Evolutionary conservation across 106 monocot species (phyloP).

Genomic region (Acanthochlamys bracteata): DNA sequence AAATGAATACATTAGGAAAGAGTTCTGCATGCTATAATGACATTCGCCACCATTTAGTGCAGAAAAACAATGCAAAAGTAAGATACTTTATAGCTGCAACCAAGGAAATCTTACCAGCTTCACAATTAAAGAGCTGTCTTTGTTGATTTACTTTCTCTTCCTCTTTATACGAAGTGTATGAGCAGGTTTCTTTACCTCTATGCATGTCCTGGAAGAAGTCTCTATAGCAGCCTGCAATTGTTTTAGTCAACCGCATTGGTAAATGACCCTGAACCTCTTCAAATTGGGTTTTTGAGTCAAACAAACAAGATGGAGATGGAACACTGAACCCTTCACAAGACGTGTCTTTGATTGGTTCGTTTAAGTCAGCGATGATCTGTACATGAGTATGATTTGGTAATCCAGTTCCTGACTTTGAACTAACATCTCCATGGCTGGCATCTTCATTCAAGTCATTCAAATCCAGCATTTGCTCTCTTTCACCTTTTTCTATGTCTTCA

Average conservation of each 20-base stretch:
- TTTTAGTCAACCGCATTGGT: slow-evolving; percentile 9
- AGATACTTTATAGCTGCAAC: background rate
- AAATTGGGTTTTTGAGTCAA: slow-evolving; percentile 1
- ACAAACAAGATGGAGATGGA: slow-evolving; percentile 13
- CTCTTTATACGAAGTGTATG: slow-evolving; percentile 5
- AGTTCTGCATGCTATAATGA: background rate
- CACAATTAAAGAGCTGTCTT: slow-evolving; percentile 9
- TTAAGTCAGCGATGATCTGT: slow-evolving; percentile 20
- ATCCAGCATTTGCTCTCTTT: slow-evolving; percentile 11
- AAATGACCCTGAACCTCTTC: slow-evolving; percentile 12
- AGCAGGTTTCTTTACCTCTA: slow-evolving; percentile 15
- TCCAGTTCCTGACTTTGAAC: background rate
- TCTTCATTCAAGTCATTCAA: slow-evolving; percentile 11
- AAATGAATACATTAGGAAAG: too few relatives aligned
- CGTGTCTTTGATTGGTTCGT: slow-evolving; percentile 26
- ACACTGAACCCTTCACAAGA: slow-evolving; percentile 5
- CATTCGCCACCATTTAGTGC: background rate
- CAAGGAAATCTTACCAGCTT: slow-evolving; percentile 28
- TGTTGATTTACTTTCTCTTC: slow-evolving; percentile 14
- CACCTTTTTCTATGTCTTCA: slow-evolving; percentile 23
- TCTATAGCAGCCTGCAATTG: background rate
- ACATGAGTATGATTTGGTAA: background rate
- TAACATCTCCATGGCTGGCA: background rate
- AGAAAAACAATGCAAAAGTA: background rate
- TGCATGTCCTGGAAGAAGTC: slow-evolving; percentile 11